phyloP scores from a whole-genome alignment of 306 rosid species.

The Pterocarpus santalinus region DNA sequence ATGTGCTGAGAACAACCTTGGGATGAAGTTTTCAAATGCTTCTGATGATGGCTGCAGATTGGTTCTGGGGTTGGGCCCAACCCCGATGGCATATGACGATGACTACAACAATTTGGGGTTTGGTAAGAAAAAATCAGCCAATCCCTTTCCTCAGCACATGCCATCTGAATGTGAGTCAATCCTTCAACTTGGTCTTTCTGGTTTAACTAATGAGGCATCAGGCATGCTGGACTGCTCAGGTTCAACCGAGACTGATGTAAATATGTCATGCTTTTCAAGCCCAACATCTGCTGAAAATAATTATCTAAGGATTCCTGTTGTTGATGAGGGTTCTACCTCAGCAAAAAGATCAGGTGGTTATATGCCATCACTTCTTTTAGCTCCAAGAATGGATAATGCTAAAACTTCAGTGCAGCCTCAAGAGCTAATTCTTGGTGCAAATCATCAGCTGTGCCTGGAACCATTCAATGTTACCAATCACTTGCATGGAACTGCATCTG shows the following conservation, averaged over 20 bases:
- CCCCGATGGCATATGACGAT: constrained; percentile 75
- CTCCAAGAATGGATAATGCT: constrained; percentile 70
- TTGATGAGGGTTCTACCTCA: constrained; percentile 93
- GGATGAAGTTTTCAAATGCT: constrained; percentile 59
- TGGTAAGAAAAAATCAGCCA: constrained; percentile 57
- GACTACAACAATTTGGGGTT: constrained; percentile 58
- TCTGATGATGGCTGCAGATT: constrained; percentile 87
- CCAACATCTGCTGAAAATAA: constrained; percentile 61
- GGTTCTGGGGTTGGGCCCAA: constrained; percentile 97
- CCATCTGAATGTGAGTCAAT: constrained; percentile 76
- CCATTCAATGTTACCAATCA: constrained; percentile 58
- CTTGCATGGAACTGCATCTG: constrained; percentile 63
- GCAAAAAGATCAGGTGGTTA: constrained; percentile 94
- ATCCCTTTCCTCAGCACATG: constrained; percentile 55
- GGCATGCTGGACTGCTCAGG: constrained; percentile 66
- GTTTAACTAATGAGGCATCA: constrained; percentile 75
- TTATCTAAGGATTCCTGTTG: constrained; percentile 65
- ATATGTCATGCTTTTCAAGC: constrained; percentile 50
- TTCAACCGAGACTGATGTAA: constrained; percentile 68
- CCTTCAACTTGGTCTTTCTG: constrained; percentile 92
- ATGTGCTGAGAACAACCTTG: constrained; percentile 53
- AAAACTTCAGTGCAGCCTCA: constrained; percentile 53
- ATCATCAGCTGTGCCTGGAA: constrained; percentile 59
- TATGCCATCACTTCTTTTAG: constrained; percentile 92
- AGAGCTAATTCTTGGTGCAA: constrained; percentile 55